Evolutionary conservation across 2,329 filamentous ascomycete species (phyloP).

Genomic region (Sporothrix variecibatus): DNA sequence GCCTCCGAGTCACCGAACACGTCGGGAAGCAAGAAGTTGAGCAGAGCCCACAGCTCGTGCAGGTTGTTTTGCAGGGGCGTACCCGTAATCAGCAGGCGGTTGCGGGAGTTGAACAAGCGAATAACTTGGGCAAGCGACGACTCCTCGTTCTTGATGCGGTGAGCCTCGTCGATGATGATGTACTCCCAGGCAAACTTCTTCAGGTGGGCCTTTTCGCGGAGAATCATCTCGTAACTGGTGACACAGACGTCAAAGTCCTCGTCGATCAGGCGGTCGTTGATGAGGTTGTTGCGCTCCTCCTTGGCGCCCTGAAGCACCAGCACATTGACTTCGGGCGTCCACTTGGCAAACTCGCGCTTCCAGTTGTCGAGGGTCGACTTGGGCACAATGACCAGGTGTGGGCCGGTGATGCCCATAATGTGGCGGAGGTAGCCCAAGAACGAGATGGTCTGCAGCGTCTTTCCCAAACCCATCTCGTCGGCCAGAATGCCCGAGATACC

Average conservation of each 20-base stretch:
- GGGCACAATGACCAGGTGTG: constrained; percentile 87
- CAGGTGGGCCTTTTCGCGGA: constrained; percentile 89
- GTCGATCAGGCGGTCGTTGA: constrained; percentile 86
- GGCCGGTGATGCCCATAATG: constrained; percentile 83
- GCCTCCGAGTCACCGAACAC: constrained; percentile 96
- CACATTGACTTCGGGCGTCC: constrained; percentile 95
- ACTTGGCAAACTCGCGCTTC: constrained; percentile 89
- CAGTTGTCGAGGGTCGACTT: constrained; percentile 99
- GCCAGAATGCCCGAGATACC: constrained; percentile 97
- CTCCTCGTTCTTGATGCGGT: constrained; percentile 99
- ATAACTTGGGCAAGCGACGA: constrained; percentile 96
- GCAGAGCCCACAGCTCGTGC: constrained; percentile 94
- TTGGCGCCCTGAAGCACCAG: constrained; percentile 93
- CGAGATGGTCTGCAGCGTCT: constrained; percentile 95
- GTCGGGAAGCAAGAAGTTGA: constrained; percentile 97
- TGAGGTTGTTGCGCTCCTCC: constrained; percentile 84
- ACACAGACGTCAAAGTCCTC: constrained; percentile 98
- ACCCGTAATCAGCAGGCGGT: constrained; percentile 91
- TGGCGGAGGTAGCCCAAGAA: constrained; percentile 95
- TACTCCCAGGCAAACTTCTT: constrained; percentile 99
- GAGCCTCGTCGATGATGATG: constrained; percentile 97
- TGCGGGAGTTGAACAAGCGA: constrained; percentile 91
- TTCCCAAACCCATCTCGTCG: constrained; percentile 98
- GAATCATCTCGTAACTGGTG: constrained; percentile 98
- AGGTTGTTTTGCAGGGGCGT: constrained; percentile 97